Evolutionary conservation across 2,329 filamentous ascomycete genomes (phyloP), one percentile per base, ranked within the genome.

Genomic region (Mycosphaerella sp.): DNA sequence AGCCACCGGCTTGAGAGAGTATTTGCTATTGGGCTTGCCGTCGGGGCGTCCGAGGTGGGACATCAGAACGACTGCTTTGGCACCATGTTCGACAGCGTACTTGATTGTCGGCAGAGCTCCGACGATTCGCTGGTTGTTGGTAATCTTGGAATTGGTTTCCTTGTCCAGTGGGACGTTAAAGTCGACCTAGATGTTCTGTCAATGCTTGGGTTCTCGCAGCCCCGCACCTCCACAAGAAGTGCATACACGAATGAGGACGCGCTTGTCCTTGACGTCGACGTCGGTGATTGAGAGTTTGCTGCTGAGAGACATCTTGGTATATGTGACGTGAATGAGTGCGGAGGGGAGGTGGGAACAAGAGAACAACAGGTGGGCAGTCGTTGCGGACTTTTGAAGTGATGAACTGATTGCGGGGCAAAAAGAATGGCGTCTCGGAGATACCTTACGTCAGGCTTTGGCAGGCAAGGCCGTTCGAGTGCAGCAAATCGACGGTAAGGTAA

Each of bases 81-180:
- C 68, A 59, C 68, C 67, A 63, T 70, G 55, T 47, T 70, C 67
- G 55, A 65, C 63, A 51, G 67, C 68, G 57, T 70, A 68, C 50
- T 70, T 70, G 67, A 70, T 70, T 13, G 68, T 70, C 28, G 68
- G 68, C 10, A 70, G 76, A 66, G 93, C 93, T 68, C 93, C 94
- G 67, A 89, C 90, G 68, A 98, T 98, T 73, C 93, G 90, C 79
- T 98, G 93, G 75, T 85, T 89, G 82, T 98, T 98, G 73, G 93
- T 97, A 73, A 98, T 82, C 51, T 94, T 90, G 49, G 58, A 59
- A 64, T 68, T 68, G 78, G 89, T 94, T 70, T 93, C 79, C 63
- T 78, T 81, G 70, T 98, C 89, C 68, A 98, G 89, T 59, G 93
- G 93, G 52, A 98, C 94, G 75, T 98, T 98, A 85, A 98, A 98